Base-by-base conservation (phyloP, 371 early-diverging fungal species). In the Rhizopus sp. region DNA sequence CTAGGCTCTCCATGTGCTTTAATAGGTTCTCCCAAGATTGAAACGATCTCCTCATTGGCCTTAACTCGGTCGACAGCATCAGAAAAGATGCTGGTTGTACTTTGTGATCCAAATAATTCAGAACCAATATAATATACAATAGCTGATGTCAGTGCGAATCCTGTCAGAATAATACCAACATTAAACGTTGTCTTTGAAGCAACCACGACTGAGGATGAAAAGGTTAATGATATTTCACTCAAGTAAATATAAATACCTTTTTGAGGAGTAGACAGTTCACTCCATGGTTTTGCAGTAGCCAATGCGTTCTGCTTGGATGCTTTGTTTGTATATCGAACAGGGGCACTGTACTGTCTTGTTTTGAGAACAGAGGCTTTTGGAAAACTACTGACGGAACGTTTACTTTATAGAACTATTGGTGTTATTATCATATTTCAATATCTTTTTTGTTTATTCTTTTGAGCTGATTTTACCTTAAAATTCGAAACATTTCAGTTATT, bases 1-100 rank as follows among this genome's bases (percentile, higher is more conserved):
- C 77, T 75, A 4, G 80, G 70, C 38, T 78, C 77, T 3, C 81
- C 81, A 45, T 77, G 69, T 7, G 72, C 75, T 52, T 68, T 75
- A 30, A 81, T 72, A 30, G 81, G 79, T 13, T 63, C 60, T 5
- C 68, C 68, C 4, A 68, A 15, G 17, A 68, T 30, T 17, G 41
- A 7, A 1, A 54, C 51, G 13, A 68, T 55, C 53, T 70, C 64
- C 29, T 69, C 68, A 62, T 75, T 60, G 12, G 33, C 57, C 16
- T 66, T 60, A 42, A 68, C 60, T 37, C 68, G 69, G 50, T 79
- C 76, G 7, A 79, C 70, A 15, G 74, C 70, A 50, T 73, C 65
- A n/a, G 65, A 66, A 40, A 75, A 79, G n/a, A 79, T 69, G 23
- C 57, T 55, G 0, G 76, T 76, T 0, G 72, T 51, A 44, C 76